Percentiles rank a stretch among this genome's conserved stretches.
phyloP scores from a whole-genome alignment of 2,329 filamentous ascomycete species.

The Aspergillus spinulosporus region DNA sequence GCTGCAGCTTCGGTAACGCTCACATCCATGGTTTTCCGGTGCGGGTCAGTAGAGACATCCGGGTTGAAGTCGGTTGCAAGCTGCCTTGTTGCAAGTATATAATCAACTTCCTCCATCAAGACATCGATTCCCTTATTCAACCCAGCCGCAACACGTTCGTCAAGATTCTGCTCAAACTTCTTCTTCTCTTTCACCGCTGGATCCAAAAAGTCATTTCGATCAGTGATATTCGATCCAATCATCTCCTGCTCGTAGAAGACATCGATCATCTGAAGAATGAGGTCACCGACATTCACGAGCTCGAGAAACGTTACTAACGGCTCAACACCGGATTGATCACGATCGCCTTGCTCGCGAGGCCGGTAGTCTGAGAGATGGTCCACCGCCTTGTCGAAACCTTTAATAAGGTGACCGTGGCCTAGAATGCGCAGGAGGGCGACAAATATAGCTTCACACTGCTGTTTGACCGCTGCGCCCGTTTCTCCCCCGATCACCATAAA shows the following conservation, averaged over 20 bases:
- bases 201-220: slow-evolving; percentile 92
- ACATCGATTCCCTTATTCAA: slow-evolving; percentile 98
- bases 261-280: slow-evolving; percentile 98
- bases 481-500: slow-evolving; percentile 80
- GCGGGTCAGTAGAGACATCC: slow-evolving; percentile 37
- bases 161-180: slow-evolving; percentile 97
- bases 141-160: slow-evolving; percentile 92
- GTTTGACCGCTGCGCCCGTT: slow-evolving; percentile 76
- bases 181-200: slow-evolving; percentile 93
- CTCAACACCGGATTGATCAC: slow-evolving; percentile 71
- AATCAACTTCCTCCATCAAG: slow-evolving; percentile 97
- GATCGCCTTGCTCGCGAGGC: slow-evolving; percentile 68
- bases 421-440: slow-evolving; percentile 79
- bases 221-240: slow-evolving; percentile 74
- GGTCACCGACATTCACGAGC: slow-evolving; percentile 93
- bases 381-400: slow-evolving; percentile 92
- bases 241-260: slow-evolving; percentile 98
- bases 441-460: slow-evolving; percentile 89
- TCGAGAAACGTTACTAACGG: slow-evolving; percentile 95
- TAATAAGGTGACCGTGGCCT: slow-evolving; percentile 81
- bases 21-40: slow-evolving; percentile 38
- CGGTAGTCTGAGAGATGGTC: slow-evolving; percentile 89
- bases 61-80: slow-evolving; percentile 89
- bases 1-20: slow-evolving; percentile 79
- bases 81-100: slow-evolving; percentile 86